These are phyloP conservation scores for Metschnikowia drakensbergensis DNA, from an alignment of 805 yeast species.

Conservation along the genomic window DNA sequence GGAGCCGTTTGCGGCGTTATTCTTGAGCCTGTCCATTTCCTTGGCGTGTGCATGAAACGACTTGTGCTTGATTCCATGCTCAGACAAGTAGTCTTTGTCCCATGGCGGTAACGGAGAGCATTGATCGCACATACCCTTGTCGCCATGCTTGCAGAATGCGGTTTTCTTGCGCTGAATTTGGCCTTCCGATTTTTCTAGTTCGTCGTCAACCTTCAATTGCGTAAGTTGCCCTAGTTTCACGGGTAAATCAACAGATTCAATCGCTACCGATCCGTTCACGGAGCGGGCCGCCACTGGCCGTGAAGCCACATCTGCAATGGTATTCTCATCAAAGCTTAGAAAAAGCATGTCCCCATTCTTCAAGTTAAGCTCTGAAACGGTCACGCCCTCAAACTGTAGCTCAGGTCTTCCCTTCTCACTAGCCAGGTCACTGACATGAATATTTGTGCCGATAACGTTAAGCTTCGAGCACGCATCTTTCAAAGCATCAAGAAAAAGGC, in stretches of 20 bases:
- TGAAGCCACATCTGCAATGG: not conserved
- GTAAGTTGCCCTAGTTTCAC: conserved; percentile 22
- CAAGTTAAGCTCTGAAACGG: conserved; percentile 44
- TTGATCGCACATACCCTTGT: conserved; percentile 96
- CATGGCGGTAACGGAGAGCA: conserved; percentile 96
- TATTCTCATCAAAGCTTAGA: conserved; percentile 30
- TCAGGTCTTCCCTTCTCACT: conserved; percentile 41
- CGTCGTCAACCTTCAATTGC: conserved; percentile 66
- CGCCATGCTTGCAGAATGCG: conserved; percentile 77
- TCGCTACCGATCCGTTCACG: conserved; percentile 9
- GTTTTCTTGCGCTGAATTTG: conserved; percentile 62
- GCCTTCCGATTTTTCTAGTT: conserved; percentile 65
- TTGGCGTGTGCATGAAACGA: conserved; percentile 83
- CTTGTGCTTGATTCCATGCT: conserved; percentile 76
- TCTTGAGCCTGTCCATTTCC: conserved; percentile 62
- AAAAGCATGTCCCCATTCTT: conserved; percentile 59
- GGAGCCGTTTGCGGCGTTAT: conserved; percentile 57
- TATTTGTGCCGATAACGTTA: conserved; percentile 8
- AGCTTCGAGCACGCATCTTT: conserved; percentile 34
- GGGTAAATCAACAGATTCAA: conserved; percentile 7
- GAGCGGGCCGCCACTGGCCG: conserved; percentile 5
- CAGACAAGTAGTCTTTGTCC: conserved; percentile 73
- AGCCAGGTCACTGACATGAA: conserved; percentile 44
- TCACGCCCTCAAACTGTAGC: conserved; percentile 29
- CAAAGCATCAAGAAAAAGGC: conserved; percentile 43